Base-by-base conservation (phyloP, 2,329 filamentous ascomycete genomes). In the Ceratocystiopsis sp. region DNA sequence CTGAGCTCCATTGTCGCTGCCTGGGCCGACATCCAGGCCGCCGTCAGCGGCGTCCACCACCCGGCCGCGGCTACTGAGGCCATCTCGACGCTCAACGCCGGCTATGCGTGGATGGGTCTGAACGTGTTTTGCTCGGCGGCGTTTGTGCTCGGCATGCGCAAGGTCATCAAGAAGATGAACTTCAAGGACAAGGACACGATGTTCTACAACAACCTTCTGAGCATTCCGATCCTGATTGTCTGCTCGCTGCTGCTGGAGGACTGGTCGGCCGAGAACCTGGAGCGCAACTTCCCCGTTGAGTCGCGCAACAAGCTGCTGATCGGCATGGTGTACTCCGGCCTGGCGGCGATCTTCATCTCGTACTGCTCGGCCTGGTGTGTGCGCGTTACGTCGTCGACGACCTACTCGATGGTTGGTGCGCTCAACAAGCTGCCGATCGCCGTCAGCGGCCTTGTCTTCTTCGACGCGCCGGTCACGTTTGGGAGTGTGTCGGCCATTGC, bases 141-240 rank as follows among this genome's bases (percentile, higher is more conserved):
- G 18, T 96, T 93, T 55, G 70, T 96, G 39, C 66, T 98, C 50
- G 75, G 82, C 52, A 96, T 95, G 89, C 80, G 91, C 59, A 96
- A 96, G 72, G 81, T 93, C 51, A 96, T 98, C 61, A 96, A 96
- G 79, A 77, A 93, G 65, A 95, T 93, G 69, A 95, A 94, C 71
- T 96, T 98, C 67, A 95, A 94, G 73, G 91, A 96, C 61, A 96
- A 93, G 69, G 91, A 98, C 62, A 94, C 87, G 57, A 98, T 96
- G 91, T 96, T 91, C 68, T 98, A 98, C 72, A 98, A 98, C 75
- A 96, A 98, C 64, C 74, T 96, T 40, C 77, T 98, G 52, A 93
- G 87, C 45, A 94, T 98, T 50, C 91, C 91, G 25, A 80, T 96
- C 55, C 77, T 98, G 42, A 62, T 96, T 45, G 59, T 85, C 53